Conservation (phyloP, 768 basidiomycete genomes). For the Leccinum variicolor region DNA sequence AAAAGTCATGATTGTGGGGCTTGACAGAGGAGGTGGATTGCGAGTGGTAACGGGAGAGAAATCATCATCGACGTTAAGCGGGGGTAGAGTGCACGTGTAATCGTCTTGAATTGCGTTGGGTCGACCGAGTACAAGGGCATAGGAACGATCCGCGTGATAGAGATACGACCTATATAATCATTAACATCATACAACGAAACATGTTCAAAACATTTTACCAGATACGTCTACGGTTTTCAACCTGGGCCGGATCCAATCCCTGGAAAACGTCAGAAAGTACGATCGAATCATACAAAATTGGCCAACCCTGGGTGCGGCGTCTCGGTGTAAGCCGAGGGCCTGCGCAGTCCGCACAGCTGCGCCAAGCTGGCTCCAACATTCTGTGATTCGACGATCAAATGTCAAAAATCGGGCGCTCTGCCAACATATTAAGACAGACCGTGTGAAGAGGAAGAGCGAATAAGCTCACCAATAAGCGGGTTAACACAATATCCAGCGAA, state of each 20-base stretch:
- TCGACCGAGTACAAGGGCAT: slow-evolving; percentile 86
- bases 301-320: slow-evolving; percentile 77
- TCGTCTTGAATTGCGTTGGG: slow-evolving; percentile 88
- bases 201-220: slow-evolving; percentile 48
- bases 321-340: slow-evolving; percentile 88
- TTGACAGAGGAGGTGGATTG: slow-evolving; percentile 56
- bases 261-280: slow-evolving; percentile 26
- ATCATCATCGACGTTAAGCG: slow-evolving; percentile 70
- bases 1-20: slow-evolving; percentile 83
- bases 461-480: slow-evolving; percentile 65
- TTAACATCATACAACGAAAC: slow-evolving; percentile 2
- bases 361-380: slow-evolving; percentile 95
- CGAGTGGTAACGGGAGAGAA: slow-evolving; percentile 41
- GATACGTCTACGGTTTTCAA: slow-evolving; percentile 86
- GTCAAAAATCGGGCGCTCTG: slow-evolving; percentile 67
- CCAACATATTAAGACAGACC: slow-evolving; percentile 11
- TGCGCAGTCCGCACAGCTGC: slow-evolving; percentile 92
- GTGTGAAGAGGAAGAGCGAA: background rate
- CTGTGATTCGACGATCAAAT: slow-evolving; percentile 83
- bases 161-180: slow-evolving; percentile 65
- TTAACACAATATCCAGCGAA: slow-evolving; percentile 87
- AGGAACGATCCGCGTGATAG: slow-evolving; percentile 92
- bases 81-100: slow-evolving; percentile 79
- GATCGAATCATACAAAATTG: background rate
- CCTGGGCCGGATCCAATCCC: slow-evolving; percentile 70